Conservation (phyloP, 306 rosid species). For the Casuarina equisetifolia region DNA sequence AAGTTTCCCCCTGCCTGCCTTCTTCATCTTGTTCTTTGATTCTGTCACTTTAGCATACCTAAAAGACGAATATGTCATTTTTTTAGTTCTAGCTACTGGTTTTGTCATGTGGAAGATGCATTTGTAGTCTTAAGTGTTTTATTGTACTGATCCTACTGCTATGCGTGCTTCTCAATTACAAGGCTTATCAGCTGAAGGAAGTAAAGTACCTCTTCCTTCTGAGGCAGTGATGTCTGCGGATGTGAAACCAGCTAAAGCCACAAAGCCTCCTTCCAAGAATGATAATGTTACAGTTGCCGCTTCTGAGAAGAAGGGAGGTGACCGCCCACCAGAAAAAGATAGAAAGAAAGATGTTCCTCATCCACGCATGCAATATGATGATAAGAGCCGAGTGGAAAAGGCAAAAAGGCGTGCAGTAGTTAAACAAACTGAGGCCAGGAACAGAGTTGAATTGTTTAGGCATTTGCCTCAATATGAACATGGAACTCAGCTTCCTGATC, state of each 20-base stretch:
- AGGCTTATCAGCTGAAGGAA: conserved; percentile 42
- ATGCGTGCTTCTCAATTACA: conserved; percentile 17
- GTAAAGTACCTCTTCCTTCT: conserved; percentile 35
- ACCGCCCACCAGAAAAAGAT: conserved; percentile 49
- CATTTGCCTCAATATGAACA: conserved; percentile 68
- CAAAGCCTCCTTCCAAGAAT: conserved; percentile 35
- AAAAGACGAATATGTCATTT: not conserved
- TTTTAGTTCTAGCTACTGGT: not conserved
- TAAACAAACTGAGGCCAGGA: conserved; percentile 60
- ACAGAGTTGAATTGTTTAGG: conserved; percentile 61
- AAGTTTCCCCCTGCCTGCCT: not conserved
- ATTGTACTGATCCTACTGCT: conserved; percentile 21
- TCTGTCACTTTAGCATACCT: not conserved
- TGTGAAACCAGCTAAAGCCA: conserved; percentile 43
- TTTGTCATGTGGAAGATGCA: not conserved
- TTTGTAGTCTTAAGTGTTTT: conserved; percentile 9
- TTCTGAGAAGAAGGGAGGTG: conserved; percentile 54
- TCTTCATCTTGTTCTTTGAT: not conserved
- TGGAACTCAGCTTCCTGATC: conserved; percentile 64
- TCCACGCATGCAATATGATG: conserved; percentile 69
- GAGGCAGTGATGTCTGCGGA: conserved; percentile 31
- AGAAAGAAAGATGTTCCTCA: conserved; percentile 69
- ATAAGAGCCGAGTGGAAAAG: conserved; percentile 55
- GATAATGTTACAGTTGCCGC: conserved; percentile 47
- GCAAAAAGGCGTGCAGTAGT: conserved; percentile 64